Conservation (phyloP, 768 basidiomycete species). For the Dictyophora rubrovolvata region DNA sequence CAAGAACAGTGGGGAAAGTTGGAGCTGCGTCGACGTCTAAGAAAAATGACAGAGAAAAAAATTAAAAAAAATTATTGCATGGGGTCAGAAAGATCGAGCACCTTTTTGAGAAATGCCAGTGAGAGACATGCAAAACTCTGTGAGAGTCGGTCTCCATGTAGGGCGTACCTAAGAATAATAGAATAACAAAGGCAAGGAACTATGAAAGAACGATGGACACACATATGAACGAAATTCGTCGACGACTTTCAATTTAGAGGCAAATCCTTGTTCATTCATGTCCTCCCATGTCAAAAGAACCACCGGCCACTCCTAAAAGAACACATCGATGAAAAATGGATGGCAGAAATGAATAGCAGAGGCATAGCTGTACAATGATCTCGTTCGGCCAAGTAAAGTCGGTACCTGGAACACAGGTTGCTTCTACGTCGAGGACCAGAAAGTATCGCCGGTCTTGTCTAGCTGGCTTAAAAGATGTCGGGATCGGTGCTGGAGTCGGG, state of each 20-base stretch:
- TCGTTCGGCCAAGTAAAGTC: conserved; percentile 86
- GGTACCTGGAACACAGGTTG: conserved; percentile 61
- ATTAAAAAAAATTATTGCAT: neutral
- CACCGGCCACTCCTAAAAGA: conserved; percentile 80
- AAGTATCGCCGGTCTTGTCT: conserved; percentile 31
- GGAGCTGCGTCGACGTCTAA: conserved; percentile 73
- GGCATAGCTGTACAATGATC: conserved; percentile 61
- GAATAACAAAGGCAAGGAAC: neutral
- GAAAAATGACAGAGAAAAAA: conserved; percentile 29
- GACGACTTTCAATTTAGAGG: conserved; percentile 52
- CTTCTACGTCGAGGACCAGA: conserved; percentile 85
- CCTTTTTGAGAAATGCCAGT: conserved; percentile 76
- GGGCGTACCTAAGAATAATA: conserved; percentile 32
- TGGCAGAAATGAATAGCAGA: neutral
- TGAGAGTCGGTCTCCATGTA: conserved; percentile 73
- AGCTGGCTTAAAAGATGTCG: neutral
- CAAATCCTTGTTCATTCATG: conserved; percentile 37
- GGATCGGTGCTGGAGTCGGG: neutral
- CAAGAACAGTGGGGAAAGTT: conserved; percentile 58
- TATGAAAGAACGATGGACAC: neutral
- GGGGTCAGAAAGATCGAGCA: conserved; percentile 7
- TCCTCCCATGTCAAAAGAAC: conserved; percentile 79
- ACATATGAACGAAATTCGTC: conserved; percentile 87
- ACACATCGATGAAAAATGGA: neutral
- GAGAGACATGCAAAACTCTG: conserved; percentile 73